Percentiles rank a stretch among this genome's conserved stretches.
Evolutionary conservation across 352 stramenopile species (phyloP).

Genomic region (Pythium utonaiense): DNA sequence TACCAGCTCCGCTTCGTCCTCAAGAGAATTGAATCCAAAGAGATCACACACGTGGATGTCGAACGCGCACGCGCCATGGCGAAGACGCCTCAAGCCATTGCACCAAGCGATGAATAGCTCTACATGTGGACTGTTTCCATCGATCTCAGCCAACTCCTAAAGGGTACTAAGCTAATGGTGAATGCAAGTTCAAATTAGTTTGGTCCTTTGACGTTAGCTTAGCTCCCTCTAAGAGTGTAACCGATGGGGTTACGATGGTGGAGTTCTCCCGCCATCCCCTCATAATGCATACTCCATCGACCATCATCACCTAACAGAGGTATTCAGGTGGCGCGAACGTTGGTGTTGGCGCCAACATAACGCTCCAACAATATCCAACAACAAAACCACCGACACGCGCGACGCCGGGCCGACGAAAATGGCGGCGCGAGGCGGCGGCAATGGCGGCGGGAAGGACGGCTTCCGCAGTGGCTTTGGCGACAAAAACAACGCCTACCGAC

Average conservation of each 20-base stretch:
- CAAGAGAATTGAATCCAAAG: not conserved
- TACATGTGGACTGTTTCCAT: too few species aligned
- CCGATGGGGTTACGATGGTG: too few species aligned
- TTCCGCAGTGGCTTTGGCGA: conserved; percentile 4
- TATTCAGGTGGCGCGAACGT: conserved; percentile 7
- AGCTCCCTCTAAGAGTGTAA: too few species aligned
- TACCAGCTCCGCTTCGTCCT: not conserved
- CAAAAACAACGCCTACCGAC: conserved; percentile 35
- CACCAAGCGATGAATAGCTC: too few species aligned
- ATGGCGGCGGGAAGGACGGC: not conserved
- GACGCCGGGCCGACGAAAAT: not conserved
- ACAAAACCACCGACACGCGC: not conserved
- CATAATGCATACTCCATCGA: not conserved
- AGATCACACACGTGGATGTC: not conserved
- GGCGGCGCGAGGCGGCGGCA: conserved; percentile 2
- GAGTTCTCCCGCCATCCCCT: not conserved
- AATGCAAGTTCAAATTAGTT: too few species aligned
- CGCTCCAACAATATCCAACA: not conserved
- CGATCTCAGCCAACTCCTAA: too few species aligned
- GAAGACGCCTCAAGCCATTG: too few species aligned
- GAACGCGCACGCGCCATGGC: too few species aligned
- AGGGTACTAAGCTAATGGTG: too few species aligned
- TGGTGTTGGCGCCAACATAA: conserved; percentile 7
- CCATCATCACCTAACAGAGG: not conserved
- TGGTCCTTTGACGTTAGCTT: too few species aligned